phyloP scores from a whole-genome alignment of 2,329 filamentous ascomycete genomes.

The Neofusicoccum laricinum region DNA sequence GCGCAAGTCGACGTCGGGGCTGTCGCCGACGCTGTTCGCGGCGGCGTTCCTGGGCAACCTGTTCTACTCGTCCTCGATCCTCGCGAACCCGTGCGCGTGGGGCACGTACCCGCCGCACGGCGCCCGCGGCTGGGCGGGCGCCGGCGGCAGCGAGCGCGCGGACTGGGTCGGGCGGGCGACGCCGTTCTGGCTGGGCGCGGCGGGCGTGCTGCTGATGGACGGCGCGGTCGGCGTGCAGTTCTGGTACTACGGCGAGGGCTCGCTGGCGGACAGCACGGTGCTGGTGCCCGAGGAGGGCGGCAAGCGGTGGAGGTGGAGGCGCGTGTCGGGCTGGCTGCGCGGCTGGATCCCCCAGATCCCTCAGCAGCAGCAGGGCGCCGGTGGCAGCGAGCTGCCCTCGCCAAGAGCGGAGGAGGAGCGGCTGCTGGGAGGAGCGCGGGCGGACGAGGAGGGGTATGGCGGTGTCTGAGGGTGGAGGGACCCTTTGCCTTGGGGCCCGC shows the following conservation, averaged over 20 bases:
- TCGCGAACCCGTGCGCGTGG: slow-evolving; percentile 65
- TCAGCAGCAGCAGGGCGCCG: neutral
- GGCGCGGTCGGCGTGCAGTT: slow-evolving; percentile 63
- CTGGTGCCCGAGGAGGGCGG: slow-evolving; percentile 37
- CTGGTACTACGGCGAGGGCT: slow-evolving; percentile 53
- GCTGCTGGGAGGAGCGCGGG: slow-evolving; percentile 2
- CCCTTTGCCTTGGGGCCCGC: too few species aligned
- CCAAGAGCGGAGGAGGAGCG: slow-evolving; percentile 9
- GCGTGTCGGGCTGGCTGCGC: slow-evolving; percentile 63
- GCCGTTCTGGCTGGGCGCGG: slow-evolving; percentile 65
- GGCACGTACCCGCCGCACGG: slow-evolving; percentile 54
- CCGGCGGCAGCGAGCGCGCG: slow-evolving; percentile 51
- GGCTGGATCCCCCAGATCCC: slow-evolving; percentile 55
- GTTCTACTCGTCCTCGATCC: slow-evolving; percentile 62
- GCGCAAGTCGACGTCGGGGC: slow-evolving; percentile 61
- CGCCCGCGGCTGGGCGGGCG: slow-evolving; percentile 58
- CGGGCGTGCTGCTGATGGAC: slow-evolving; percentile 62
- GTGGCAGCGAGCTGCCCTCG: neutral
- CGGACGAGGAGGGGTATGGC: slow-evolving; percentile 5
- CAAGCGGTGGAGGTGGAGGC: slow-evolving; percentile 52
- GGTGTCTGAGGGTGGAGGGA: slow-evolving; percentile 13
- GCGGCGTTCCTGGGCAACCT: slow-evolving; percentile 67
- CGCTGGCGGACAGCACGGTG: slow-evolving; percentile 44
- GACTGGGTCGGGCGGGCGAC: slow-evolving; percentile 58
- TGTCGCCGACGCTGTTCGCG: slow-evolving; percentile 61